phyloP scores from a whole-genome alignment of 345 rosid genomes.

The Alliaria petiolata region DNA sequence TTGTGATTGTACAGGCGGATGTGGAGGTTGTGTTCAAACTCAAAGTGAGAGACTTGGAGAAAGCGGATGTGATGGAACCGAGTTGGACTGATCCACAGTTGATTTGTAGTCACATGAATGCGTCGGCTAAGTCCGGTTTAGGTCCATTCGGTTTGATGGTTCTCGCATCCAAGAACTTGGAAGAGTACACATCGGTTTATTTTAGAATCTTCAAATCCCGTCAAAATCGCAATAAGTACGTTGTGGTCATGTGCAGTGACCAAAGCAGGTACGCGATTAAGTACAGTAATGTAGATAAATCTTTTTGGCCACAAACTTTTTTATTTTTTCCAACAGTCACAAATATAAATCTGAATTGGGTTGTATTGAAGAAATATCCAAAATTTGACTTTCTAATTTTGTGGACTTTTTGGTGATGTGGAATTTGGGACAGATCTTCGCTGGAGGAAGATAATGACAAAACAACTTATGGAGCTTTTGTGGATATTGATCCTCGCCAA shows the following conservation, averaged over 20 bases:
- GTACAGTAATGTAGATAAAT: not conserved
- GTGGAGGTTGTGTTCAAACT: slow-evolving; percentile 54
- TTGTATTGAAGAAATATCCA: slow-evolving; percentile 19
- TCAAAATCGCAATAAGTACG: slow-evolving; percentile 31
- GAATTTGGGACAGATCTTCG: slow-evolving; percentile 44
- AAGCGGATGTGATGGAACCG: slow-evolving; percentile 50
- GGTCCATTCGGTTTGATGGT: slow-evolving; percentile 79
- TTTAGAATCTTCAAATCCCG: slow-evolving; percentile 58
- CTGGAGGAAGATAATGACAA: slow-evolving; percentile 40
- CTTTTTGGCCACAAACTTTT: not conserved
- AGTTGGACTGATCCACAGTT: slow-evolving; percentile 51
- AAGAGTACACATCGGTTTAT: slow-evolving; percentile 62
- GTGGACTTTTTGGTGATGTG: slow-evolving; percentile 7
- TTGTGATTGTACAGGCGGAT: slow-evolving; percentile 53
- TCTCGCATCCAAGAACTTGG: slow-evolving; percentile 52
- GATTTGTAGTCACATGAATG: slow-evolving; percentile 49
- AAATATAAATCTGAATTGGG: not conserved
- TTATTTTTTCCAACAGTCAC: not conserved
- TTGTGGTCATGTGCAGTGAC: slow-evolving; percentile 89
- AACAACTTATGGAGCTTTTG: slow-evolving; percentile 59
- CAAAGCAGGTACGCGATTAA: slow-evolving; percentile 51
- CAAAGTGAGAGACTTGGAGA: slow-evolving; percentile 33
- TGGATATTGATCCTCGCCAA: slow-evolving; percentile 43
- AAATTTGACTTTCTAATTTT: slow-evolving; percentile 16
- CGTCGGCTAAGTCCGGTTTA: slow-evolving; percentile 44